Percentiles rank a stretch among this genome's conserved stretches.
Evolutionary conservation across 179 eudicot species (phyloP).

Genomic region (Sideroxylon spinosum): DNA sequence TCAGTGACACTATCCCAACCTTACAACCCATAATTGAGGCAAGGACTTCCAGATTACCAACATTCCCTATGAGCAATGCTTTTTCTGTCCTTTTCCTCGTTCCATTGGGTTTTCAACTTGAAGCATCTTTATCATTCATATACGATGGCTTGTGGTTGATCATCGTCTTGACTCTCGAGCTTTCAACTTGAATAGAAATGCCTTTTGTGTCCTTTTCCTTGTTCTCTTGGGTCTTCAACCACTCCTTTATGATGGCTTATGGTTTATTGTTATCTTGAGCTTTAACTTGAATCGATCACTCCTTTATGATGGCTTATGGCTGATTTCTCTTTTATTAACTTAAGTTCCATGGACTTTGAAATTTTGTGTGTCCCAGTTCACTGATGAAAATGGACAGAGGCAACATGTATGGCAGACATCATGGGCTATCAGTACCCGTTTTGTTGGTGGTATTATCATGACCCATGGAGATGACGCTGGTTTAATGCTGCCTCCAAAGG

Average conservation of each 20-base stretch:
- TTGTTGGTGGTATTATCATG: constrained; percentile 84
- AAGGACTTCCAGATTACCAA: no score
- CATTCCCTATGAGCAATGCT: no score
- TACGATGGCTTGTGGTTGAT: no score
- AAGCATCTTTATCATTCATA: no score
- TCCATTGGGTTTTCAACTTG: no score
- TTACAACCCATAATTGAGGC: no score
- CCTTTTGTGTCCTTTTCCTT: background rate
- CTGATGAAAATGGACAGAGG: constrained; percentile 86
- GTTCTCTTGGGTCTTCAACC: background rate
- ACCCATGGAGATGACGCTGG: constrained; percentile 99
- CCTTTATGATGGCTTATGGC: background rate
- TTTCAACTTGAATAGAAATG: no score
- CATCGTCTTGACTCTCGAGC: background rate
- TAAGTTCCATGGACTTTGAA: no score
- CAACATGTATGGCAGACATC: constrained; percentile 99
- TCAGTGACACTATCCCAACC: no score
- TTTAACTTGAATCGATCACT: background rate
- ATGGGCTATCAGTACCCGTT: constrained; percentile 91
- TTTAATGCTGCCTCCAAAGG: constrained; percentile 88
- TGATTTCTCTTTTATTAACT: background rate
- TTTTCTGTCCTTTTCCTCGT: no score
- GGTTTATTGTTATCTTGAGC: background rate
- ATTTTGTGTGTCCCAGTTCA: constrained; percentile 49
- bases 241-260: no score